Evolutionary conservation across 345 rosid genomes (phyloP).

Genomic region (Murraya paniculata): DNA sequence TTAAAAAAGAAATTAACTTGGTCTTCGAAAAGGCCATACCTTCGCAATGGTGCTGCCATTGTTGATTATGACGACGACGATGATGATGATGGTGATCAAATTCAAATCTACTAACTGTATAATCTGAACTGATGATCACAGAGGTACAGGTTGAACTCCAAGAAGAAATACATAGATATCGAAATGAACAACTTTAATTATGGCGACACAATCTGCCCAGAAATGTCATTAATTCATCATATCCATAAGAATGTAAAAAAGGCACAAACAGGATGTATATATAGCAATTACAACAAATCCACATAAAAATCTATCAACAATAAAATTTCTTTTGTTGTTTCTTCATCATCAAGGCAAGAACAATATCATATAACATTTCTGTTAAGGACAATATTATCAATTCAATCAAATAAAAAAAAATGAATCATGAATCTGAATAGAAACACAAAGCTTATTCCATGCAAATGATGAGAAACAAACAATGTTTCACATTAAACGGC

Average conservation of each 20-base stretch:
- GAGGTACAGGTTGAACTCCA: slow-evolving; percentile 22
- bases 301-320: no score
- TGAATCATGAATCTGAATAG: no score
- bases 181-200: not conserved
- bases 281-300: no score
- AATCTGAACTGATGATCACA: slow-evolving; percentile 2
- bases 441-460: not conserved
- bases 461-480: not conserved
- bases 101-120: slow-evolving; percentile 14
- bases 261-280: no score
- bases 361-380: no score
- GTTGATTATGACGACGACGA: not conserved
- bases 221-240: not conserved
- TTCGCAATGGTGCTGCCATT: slow-evolving; percentile 36
- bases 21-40: slow-evolving; percentile 28
- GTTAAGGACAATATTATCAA: no score
- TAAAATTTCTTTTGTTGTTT: no score
- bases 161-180: not conserved
- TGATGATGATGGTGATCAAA: not conserved
- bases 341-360: no score
- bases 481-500: not conserved
- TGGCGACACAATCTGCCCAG: slow-evolving; percentile 5
- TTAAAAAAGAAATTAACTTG: not conserved
- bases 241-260: no score
- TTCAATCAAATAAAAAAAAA: no score